These are phyloP conservation scores for Candida glaebosa DNA, from an alignment of 805 yeast species.

Conservation along the genomic window DNA sequence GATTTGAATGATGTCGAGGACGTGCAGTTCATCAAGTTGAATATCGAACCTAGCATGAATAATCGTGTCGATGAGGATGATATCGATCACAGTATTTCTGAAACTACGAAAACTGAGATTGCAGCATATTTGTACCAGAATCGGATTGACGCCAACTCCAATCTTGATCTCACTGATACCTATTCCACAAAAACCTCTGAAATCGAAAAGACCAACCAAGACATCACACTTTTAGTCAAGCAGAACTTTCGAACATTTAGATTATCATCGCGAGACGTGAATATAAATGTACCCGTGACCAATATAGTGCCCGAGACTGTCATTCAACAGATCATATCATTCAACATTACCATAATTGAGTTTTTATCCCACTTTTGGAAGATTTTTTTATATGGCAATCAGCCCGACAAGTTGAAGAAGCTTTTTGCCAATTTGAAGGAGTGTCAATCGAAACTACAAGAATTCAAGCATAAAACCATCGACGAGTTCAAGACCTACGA, in stretches of 20 bases:
- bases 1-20: conserved; percentile 36
- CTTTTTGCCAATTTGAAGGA: conserved; percentile 33
- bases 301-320: conserved; percentile 22
- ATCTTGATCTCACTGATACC: conserved; percentile 21
- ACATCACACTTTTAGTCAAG: conserved; percentile 28
- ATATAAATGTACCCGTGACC: conserved; percentile 5
- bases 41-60: conserved; percentile 22
- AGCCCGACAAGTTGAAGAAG: conserved; percentile 34
- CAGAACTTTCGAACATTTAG: conserved; percentile 33
- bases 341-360: conserved; percentile 39
- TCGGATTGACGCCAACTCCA: conserved; percentile 13
- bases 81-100: conserved; percentile 6
- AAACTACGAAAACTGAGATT: not conserved
- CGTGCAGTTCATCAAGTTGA: conserved; percentile 27
- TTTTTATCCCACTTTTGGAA: conserved; percentile 44
- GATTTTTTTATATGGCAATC: conserved; percentile 29
- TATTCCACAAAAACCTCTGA: conserved; percentile 24
- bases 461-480: conserved; percentile 22
- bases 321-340: conserved; percentile 32
- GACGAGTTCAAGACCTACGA: conserved; percentile 21
- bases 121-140: conserved; percentile 14
- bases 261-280: conserved; percentile 10
- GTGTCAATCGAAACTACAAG: conserved; percentile 27
- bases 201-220: conserved; percentile 29
- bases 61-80: conserved; percentile 17